Evolutionary conservation across 2,329 filamentous ascomycete species (phyloP).

Genomic region (Dissoconium aciculare): DNA sequence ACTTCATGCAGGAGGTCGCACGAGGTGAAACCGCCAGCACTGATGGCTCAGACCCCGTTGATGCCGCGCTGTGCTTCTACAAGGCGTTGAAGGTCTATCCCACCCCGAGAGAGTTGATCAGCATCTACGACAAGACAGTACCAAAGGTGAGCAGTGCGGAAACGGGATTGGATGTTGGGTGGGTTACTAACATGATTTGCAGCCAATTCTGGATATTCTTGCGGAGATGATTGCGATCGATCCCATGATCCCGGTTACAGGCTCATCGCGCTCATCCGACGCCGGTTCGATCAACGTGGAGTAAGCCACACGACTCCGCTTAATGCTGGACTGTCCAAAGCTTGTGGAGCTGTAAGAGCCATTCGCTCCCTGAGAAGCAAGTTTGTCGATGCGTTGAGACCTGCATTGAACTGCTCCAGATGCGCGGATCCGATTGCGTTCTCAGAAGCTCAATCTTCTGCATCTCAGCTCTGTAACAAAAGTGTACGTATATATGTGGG

Average conservation of each 20-base stretch:
- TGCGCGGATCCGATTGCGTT: too few relatives aligned
- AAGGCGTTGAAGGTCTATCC: constrained; percentile 98
- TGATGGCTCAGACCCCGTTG: constrained; percentile 64
- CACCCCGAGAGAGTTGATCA: constrained; percentile 78
- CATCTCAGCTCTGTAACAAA: too few relatives aligned
- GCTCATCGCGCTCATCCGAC: constrained; percentile 14
- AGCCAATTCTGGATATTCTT: constrained; percentile 87
- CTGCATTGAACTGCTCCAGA: too few relatives aligned
- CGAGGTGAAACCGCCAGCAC: constrained; percentile 68
- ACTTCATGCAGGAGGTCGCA: constrained; percentile 93
- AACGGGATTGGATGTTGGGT: background rate
- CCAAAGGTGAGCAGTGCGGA: constrained; percentile 55
- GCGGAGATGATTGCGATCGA: constrained; percentile 97
- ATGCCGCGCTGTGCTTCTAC: constrained; percentile 91
- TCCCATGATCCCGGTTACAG: constrained; percentile 37
- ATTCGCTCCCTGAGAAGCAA: too few relatives aligned
- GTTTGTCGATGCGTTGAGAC: too few relatives aligned
- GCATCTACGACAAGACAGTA: constrained; percentile 96
- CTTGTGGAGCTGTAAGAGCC: too few relatives aligned
- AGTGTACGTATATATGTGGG: too few relatives aligned
- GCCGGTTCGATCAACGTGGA: constrained; percentile 19
- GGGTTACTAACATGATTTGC: constrained; percentile 8
- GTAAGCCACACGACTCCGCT: too few relatives aligned
- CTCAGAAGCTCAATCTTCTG: too few relatives aligned
- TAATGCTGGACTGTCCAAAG: too few relatives aligned